phyloP scores from a whole-genome alignment of 352 stramenopile genomes.

The Phytophthora megakarya region DNA sequence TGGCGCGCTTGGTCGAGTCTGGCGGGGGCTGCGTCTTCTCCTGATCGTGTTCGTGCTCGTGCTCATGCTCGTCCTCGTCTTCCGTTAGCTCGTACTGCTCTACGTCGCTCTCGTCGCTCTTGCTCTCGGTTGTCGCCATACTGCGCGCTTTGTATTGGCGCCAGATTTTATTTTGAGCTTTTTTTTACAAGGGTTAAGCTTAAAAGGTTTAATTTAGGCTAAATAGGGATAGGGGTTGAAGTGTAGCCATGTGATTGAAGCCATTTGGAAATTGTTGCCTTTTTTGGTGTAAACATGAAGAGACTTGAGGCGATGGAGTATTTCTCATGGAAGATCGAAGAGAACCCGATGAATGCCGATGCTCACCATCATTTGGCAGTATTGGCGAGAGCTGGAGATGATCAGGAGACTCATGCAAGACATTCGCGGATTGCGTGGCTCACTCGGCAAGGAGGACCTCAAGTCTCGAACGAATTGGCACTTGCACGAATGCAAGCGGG shows the following conservation, averaged over 20 bases:
- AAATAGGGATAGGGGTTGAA: neutral
- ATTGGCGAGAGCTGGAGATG: constrained; percentile 50
- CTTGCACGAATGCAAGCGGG: constrained; percentile 54
- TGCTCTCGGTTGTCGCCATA: constrained; percentile 32
- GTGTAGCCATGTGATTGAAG: constrained; percentile 17
- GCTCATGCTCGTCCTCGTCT: constrained; percentile 38
- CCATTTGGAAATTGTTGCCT: neutral
- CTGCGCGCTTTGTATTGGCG: constrained; percentile 11
- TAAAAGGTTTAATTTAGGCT: constrained; percentile 5
- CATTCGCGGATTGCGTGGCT: constrained; percentile 67
- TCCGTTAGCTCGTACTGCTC: constrained; percentile 39
- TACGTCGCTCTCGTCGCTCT: constrained; percentile 41
- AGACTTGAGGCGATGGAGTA: constrained; percentile 62
- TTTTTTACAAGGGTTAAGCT: neutral
- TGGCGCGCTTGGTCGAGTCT: constrained; percentile 22
- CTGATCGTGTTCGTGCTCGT: no score
- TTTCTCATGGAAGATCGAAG: constrained; percentile 60
- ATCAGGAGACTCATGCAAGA: constrained; percentile 44
- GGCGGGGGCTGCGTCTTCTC: constrained; percentile 14
- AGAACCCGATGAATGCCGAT: constrained; percentile 59
- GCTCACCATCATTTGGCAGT: constrained; percentile 68
- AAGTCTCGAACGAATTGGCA: constrained; percentile 66
- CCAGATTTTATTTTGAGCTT: constrained; percentile 4
- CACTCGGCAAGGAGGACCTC: constrained; percentile 56
- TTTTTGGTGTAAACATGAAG: constrained; percentile 38